Base-by-base conservation (phyloP, 257 asterid genomes). In the Coffea eugenioides region DNA sequence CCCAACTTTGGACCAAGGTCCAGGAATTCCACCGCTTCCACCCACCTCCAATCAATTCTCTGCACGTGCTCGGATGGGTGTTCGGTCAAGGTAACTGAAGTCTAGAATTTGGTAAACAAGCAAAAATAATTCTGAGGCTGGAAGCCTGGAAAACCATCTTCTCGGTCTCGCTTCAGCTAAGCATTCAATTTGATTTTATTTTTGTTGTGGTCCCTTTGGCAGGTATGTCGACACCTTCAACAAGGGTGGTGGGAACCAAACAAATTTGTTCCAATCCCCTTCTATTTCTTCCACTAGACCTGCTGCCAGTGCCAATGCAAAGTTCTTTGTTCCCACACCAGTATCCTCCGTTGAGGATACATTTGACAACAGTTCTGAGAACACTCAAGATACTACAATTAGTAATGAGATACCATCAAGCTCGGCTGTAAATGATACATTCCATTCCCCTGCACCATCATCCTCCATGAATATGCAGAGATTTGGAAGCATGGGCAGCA, bases 21-120 rank as follows among this genome's bases (percentile, higher is more conserved):
- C 88, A 46, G 99, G 98, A 86, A 90, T 96, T 59, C 98, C 98
- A 69, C 99, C 99, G 23, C 97, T 94, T 83, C 97, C 98, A 20
- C 97, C 99, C n/a, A 86, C 94, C 64, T 79, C 98, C 82, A 96
- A 92, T 84, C 99, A 94, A 78, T 92, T 89, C 81, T 89, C 97
- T 3, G 93, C 95, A 59, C 97, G 99, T 76, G 93, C 93, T 73
- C 86, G 98, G 83, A 84, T 82, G 85, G 93, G 96, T 61, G 94
- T 94, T 13, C 94, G 97, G 39, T 89, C 98, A 68, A 90, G 99
- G 99, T 91, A 92, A 89, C 59, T 56, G 1, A 15, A 62, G 57
- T 71, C 68, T 31, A 41, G 20, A 25, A 16, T 9, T 15, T 49
- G 43, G 43, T 12, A 2, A 59, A 43, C 4, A 10, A 14, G 1